Evolutionary conservation across 2,329 filamentous ascomycete genomes (phyloP).

Genomic region (Xylariaceae sp.): DNA sequence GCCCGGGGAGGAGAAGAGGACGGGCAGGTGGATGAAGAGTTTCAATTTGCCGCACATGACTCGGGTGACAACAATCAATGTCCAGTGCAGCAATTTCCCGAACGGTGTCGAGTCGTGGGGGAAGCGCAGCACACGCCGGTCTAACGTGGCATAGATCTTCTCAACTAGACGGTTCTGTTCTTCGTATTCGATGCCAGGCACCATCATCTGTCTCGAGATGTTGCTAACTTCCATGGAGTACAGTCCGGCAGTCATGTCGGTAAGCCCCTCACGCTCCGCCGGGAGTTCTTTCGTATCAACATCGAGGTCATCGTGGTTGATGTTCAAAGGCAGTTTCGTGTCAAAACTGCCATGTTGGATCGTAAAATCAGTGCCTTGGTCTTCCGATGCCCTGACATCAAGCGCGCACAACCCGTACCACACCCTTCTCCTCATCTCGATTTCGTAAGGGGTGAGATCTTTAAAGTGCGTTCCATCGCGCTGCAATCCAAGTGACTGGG

Average conservation of each 20-base stretch:
- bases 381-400: conserved; percentile 55
- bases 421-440: conserved; percentile 53
- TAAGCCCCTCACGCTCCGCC: conserved; percentile 36
- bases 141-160: conserved; percentile 28
- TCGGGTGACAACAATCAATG: conserved; percentile 52
- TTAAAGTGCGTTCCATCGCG: conserved; percentile 51
- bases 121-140: conserved; percentile 40
- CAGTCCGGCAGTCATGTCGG: conserved; percentile 40
- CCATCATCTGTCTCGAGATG: conserved; percentile 35
- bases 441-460: conserved; percentile 50
- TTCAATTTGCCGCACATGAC: conserved; percentile 75
- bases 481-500: conserved; percentile 55
- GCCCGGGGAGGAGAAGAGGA: conserved; percentile 41
- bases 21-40: conserved; percentile 69
- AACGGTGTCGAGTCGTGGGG: conserved; percentile 27
- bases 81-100: conserved; percentile 34
- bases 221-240: conserved; percentile 34
- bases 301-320: conserved; percentile 43
- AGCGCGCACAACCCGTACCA: conserved; percentile 59
- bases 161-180: conserved; percentile 32
- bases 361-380: conserved; percentile 57
- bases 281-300: conserved; percentile 32
- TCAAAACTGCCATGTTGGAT: conserved; percentile 55
- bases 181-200: conserved; percentile 31
- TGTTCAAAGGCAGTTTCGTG: conserved; percentile 45